These are phyloP conservation scores for thale cress (Arabidopsis thaliana) DNA, from an alignment of 345 rosid genomes.

Conservation along the genomic window DNA sequence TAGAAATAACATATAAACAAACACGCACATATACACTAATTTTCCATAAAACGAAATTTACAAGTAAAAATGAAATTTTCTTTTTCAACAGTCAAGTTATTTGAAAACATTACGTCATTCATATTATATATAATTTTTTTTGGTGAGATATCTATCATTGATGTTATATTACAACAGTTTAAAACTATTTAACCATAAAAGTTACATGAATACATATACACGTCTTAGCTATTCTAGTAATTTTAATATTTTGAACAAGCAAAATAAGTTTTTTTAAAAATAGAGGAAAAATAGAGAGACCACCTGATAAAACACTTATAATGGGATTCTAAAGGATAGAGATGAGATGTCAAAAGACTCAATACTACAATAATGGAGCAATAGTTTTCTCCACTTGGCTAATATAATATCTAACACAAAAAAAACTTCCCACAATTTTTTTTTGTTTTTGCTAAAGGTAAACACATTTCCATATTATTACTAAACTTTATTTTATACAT, in stretches of 20 bases:
- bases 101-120: background rate
- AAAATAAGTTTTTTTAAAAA: background rate
- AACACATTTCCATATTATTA: background rate
- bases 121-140: too few relatives aligned
- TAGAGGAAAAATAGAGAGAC: constrained; percentile 29
- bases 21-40: constrained; percentile 4
- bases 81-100: background rate
- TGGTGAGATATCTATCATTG: too few relatives aligned
- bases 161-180: background rate
- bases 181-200: background rate
- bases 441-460: background rate
- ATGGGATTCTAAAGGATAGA: constrained; percentile 40
- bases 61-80: background rate
- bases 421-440: constrained; percentile 2
- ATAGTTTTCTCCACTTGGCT: constrained; percentile 43
- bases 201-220: background rate
- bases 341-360: constrained; percentile 44
- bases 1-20: background rate
- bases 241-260: background rate
- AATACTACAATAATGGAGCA: constrained; percentile 42
- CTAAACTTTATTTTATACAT: background rate
- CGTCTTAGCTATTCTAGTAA: background rate
- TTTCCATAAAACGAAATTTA: background rate
- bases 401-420: constrained; percentile 41
- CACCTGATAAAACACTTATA: constrained; percentile 36